Base-by-base conservation (phyloP, 179 eudicot genomes). In the Drosera spatulata region DNA sequence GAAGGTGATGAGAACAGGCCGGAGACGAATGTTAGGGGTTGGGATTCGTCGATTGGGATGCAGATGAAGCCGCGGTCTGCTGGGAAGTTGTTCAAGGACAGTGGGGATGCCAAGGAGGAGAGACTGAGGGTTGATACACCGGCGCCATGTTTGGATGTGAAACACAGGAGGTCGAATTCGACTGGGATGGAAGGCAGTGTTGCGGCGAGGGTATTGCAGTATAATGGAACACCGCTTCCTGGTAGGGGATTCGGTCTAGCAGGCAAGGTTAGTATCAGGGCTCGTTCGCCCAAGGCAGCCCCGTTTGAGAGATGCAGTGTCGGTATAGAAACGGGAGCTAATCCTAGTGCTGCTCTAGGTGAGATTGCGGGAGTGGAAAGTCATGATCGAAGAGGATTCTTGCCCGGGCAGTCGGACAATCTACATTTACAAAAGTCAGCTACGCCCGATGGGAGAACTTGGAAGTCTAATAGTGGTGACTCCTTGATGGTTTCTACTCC, bases 191-290 rank as follows among this genome's bases (percentile, higher is more conserved):
- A 69, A 48, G 80, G 73, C 12, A 68, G 78, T 2, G 80, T 81
- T 1, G 91, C 95, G 5, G 69, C 86, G 10, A 82, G 76, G 72
- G 68, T 85, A 12, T 50, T 82, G 57, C 91, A 76, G 7, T 71
- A 71, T 3, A 78, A 61, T 60, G 85, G 79, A 58, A 53, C 72
- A 51, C 64, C 74, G 44, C 59, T 60, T 7, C 61, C 61, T 39
- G 53, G 70, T 58, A 46, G 56, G 2, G 12, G 37, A 2, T 63
- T 38, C 5, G 14, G 33, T 54, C 15, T 47, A 48, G 39, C 2
- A 10, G 14, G 39, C 46, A 46, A 15, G 43, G 9, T 8, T 55
- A 46, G 37, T 53, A 40, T 38, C 15, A 63, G 66, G 55, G 66
- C 53, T 37, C 53, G 54, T 39, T 64, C 67, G 4, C 67, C 67